Evolutionary conservation across 2,329 filamentous ascomycete genomes (phyloP).

Genomic region (Colletotrichum viniferum): DNA sequence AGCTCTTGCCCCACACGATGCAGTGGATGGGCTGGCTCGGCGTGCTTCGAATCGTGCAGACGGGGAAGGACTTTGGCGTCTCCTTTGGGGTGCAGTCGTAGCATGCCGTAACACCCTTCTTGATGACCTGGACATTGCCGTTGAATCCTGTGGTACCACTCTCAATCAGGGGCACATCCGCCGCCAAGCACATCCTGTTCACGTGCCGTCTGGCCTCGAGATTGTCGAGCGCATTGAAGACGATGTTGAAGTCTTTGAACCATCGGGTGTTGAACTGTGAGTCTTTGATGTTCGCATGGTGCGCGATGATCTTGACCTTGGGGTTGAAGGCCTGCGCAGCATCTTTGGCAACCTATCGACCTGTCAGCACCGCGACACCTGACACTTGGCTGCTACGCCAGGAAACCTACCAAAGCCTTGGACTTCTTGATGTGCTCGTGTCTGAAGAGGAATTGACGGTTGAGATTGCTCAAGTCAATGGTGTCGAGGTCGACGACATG

Average conservation of each 20-base stretch:
- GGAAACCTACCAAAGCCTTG: constrained; percentile 78
- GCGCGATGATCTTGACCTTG: constrained; percentile 80
- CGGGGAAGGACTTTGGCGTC: constrained; percentile 88
- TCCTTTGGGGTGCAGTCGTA: constrained; percentile 95
- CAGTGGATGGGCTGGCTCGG: constrained; percentile 97
- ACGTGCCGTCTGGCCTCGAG: constrained; percentile 92
- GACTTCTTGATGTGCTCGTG: constrained; percentile 98
- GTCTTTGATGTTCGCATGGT: constrained; percentile 97
- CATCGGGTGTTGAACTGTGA: constrained; percentile 83
- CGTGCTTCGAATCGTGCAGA: constrained; percentile 96
- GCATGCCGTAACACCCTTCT: constrained; percentile 89
- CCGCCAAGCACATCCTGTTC: constrained; percentile 95
- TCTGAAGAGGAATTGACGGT: constrained; percentile 95
- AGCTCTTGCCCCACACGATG: constrained; percentile 98
- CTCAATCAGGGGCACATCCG: constrained; percentile 88
- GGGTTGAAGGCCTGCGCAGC: constrained; percentile 91
- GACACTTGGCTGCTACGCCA: not conserved
- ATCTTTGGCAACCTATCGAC: constrained; percentile 83
- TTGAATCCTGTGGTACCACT: constrained; percentile 98
- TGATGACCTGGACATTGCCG: constrained; percentile 96
- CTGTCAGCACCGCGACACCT: not conserved
- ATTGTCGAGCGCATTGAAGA: constrained; percentile 98
- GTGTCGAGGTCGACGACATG: constrained; percentile 97
- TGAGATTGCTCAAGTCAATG: constrained; percentile 96
- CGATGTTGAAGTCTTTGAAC: constrained; percentile 82